Conservation (phyloP, 1,284 basidiomycete species). For the Fomes fomentarius region DNA sequence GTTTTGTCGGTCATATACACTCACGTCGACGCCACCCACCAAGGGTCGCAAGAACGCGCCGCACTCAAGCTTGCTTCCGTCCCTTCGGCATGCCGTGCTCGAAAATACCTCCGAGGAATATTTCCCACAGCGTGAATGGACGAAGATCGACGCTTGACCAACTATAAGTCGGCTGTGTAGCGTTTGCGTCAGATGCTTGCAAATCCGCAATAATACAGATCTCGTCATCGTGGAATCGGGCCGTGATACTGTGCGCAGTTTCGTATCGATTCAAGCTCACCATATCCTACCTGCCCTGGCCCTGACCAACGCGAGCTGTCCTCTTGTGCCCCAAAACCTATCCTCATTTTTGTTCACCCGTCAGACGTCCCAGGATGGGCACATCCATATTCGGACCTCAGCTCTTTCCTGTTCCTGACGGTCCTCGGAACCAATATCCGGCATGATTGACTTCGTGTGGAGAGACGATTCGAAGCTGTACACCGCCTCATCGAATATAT, state of each 20-base stretch:
- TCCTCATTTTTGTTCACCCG: neutral
- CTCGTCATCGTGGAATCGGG: neutral
- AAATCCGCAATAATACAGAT: neutral
- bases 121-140: neutral
- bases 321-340: neutral
- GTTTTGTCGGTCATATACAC: neutral
- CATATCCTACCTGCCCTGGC: no score
- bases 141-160: neutral
- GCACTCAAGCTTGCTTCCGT: neutral
- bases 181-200: neutral
- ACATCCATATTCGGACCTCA: neutral
- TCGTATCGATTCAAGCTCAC: no score
- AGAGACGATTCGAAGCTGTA: slow-evolving; percentile 1
- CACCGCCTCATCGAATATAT: neutral
- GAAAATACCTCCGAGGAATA: neutral
- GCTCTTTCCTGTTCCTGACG: slow-evolving; percentile 8
- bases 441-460: slow-evolving; percentile 16
- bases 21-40: neutral
- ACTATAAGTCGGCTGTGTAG: neutral
- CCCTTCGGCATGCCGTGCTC: neutral
- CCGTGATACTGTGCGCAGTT: no score
- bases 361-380: no score
- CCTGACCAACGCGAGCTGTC: no score
- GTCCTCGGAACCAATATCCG: slow-evolving; percentile 6
- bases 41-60: neutral